Evolutionary conservation across 441 rosid genomes (phyloP), one percentile per base, ranked within the genome.

Genomic region (Pelargonium citronellum): DNA sequence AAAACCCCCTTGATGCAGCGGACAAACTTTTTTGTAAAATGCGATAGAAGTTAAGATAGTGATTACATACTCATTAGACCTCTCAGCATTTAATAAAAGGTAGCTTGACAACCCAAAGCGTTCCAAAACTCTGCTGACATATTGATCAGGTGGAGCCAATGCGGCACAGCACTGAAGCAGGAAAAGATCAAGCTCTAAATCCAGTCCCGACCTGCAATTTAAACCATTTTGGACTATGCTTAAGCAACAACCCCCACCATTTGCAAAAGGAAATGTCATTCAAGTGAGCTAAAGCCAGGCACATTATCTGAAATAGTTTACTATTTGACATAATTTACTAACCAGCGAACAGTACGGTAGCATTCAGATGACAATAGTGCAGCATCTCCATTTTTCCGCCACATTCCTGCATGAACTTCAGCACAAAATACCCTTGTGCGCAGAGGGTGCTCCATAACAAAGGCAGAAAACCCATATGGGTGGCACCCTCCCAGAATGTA

Each of bases 81-180:
- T 63, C 73, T 80, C 86, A 57, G 72, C 82, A 73, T 74, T 80
- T 67, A 91, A 75, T 72, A 87, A 83, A 57, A 88, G 87, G 73
- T 91, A 95, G 79, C 78, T 83, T 47, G 82, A 79, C 41, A 91
- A 81, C 77, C 95, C 96, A 89, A 91, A 95, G 74, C 96, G 94
- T 70, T 85, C 89, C 24, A 92, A 58, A 79, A 92, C 79, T 82
- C 87, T 88, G 43, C 68, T 75, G 73, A 95, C 87, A 81, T 75
- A 92, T 68, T 82, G 88, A 83, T 92, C 96, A 68, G 96, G 85
- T 3, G 97, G 96, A 80, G 97, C 97, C 81, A 95, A 75, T 24
- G 97, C 96, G 74, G 94, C 99, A 89, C 99, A 91, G 82, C 88
- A 95, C 76, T 95, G 99, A 80, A 95, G 80, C 85, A 92, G 85